phyloP scores from a whole-genome alignment of 2,329 filamentous ascomycete species.

The Paecilomyces sp. region DNA sequence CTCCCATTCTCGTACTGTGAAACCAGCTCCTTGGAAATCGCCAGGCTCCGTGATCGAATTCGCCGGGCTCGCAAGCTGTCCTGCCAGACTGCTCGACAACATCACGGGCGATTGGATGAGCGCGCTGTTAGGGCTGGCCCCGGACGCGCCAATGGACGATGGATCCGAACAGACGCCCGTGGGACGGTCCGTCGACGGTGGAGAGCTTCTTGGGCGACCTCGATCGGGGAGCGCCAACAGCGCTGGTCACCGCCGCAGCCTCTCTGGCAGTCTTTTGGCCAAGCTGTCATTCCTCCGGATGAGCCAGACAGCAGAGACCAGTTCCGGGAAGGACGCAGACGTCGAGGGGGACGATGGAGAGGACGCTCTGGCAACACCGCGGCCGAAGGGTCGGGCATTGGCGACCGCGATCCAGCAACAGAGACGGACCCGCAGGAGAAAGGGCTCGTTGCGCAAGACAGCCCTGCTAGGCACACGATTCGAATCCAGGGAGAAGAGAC shows the following conservation, averaged over 20 bases:
- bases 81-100: neutral
- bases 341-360: conserved; percentile 11
- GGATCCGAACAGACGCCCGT: conserved; percentile 17
- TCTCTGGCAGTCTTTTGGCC: conserved; percentile 60
- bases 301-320: conserved; percentile 31
- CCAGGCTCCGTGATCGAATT: conserved; percentile 1
- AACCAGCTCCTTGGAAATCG: neutral
- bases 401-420: conserved; percentile 42
- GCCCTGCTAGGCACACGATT: conserved; percentile 62
- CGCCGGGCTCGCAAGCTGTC: neutral
- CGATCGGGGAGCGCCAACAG: conserved; percentile 17
- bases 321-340: conserved; percentile 16
- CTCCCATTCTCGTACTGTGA: neutral
- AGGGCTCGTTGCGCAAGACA: conserved; percentile 80
- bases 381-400: conserved; percentile 44
- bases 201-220: neutral
- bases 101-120: conserved; percentile 8
- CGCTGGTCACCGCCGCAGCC: conserved; percentile 43
- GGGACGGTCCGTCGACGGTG: conserved; percentile 19
- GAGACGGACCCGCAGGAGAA: conserved; percentile 59
- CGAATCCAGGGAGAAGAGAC: conserved; percentile 26
- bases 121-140: conserved; percentile 14
- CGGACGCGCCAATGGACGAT: conserved; percentile 27
- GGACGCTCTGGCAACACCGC: conserved; percentile 19
- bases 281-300: conserved; percentile 62